phyloP scores from a whole-genome alignment of 2,329 filamentous ascomycete genomes.

The Lasiodiplodia theobromae region DNA sequence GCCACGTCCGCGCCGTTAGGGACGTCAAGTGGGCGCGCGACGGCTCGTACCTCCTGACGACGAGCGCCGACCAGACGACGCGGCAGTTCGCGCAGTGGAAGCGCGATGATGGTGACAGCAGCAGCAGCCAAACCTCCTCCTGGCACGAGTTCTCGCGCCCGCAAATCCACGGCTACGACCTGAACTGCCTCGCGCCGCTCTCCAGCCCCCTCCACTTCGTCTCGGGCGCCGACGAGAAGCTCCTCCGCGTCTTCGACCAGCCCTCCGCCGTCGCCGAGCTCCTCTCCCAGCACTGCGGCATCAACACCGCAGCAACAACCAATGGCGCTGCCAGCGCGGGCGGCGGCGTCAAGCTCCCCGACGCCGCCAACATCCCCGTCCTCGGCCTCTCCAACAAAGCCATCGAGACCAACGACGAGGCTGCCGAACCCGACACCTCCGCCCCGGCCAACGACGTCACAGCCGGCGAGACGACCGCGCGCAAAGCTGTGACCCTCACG shows the following conservation, averaged over 20 bases:
- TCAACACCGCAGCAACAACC: constrained; percentile 42
- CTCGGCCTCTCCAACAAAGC: constrained; percentile 97
- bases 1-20: constrained; percentile 82
- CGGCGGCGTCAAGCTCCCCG: constrained; percentile 63
- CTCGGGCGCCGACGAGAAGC: constrained; percentile 95
- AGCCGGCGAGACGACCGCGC: constrained; percentile 42
- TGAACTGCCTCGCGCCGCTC: constrained; percentile 89
- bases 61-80: constrained; percentile 91
- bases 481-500: constrained; percentile 64
- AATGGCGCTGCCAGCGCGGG: constrained; percentile 28
- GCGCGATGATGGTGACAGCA: neutral
- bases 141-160: constrained; percentile 98
- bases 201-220: constrained; percentile 75
- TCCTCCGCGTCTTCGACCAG: constrained; percentile 94
- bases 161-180: constrained; percentile 97
- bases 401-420: constrained; percentile 60
- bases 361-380: constrained; percentile 93
- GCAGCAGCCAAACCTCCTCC: constrained; percentile 60
- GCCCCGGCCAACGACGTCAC: constrained; percentile 58
- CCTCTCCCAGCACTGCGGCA: constrained; percentile 71
- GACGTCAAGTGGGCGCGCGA: constrained; percentile 83
- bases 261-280: constrained; percentile 82
- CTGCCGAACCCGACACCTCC: neutral
- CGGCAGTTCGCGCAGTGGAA: constrained; percentile 82
- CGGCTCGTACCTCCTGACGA: constrained; percentile 86